phyloP scores from a whole-genome alignment of 2,329 filamentous ascomycete genomes.

The Incumbomyces lentus region DNA sequence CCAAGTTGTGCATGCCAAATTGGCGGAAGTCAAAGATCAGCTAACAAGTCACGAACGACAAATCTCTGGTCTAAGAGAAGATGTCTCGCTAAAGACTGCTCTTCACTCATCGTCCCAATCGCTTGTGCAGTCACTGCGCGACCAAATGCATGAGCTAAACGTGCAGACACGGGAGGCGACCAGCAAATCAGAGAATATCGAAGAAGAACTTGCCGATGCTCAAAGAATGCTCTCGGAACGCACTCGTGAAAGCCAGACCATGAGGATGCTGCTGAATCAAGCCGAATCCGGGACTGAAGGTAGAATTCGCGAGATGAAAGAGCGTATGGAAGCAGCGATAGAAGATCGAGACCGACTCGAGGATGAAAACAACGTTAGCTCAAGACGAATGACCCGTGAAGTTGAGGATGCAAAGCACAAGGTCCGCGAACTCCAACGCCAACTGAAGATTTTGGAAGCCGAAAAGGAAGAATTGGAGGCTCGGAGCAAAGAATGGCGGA shows the following conservation, averaged over 20 bases:
- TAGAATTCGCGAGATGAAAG: constrained; percentile 78
- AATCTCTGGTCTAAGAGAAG: constrained; percentile 58
- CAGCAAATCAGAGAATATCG: constrained; percentile 69
- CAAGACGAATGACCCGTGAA: constrained; percentile 67
- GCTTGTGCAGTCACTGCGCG: constrained; percentile 81
- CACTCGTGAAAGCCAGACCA: constrained; percentile 85
- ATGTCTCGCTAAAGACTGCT: constrained; percentile 71
- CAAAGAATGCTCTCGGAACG: constrained; percentile 79
- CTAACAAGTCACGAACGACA: constrained; percentile 59
- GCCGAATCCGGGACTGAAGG: constrained; percentile 73
- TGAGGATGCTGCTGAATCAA: constrained; percentile 78
- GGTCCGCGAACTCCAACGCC: constrained; percentile 70
- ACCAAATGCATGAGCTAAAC: constrained; percentile 77
- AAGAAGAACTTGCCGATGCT: constrained; percentile 84
- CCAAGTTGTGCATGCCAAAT: constrained; percentile 40
- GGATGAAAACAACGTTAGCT: constrained; percentile 72
- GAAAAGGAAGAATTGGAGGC: constrained; percentile 71
- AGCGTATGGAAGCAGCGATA: constrained; percentile 77
- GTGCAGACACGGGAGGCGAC: constrained; percentile 86
- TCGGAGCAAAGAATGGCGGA: constrained; percentile 63
- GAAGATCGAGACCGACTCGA: constrained; percentile 89
- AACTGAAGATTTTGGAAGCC: constrained; percentile 57
- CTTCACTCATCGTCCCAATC: constrained; percentile 80
- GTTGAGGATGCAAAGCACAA: constrained; percentile 73
- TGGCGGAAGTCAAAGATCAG: constrained; percentile 67